A percentile compares a stretch with the other conserved stretches of the same genome.
Evolutionary conservation across 305 asterid genomes (phyloP).

Genomic region (Andrographis paniculata): DNA sequence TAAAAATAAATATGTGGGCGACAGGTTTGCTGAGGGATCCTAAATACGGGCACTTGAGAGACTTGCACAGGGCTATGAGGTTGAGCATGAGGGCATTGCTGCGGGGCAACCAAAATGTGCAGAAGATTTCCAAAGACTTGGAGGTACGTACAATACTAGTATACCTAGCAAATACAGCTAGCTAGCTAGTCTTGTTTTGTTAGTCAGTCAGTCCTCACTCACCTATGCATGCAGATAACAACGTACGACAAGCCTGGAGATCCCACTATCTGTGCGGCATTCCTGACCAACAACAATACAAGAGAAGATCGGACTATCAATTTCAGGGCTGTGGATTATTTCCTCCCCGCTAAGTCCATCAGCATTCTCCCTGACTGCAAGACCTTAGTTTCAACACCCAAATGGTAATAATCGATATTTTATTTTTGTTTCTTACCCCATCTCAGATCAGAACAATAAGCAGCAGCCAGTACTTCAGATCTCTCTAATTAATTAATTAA

Average conservation of each 20-base stretch:
- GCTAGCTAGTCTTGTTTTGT: no score
- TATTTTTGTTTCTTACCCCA: no score
- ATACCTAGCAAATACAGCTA: no score
- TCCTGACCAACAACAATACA: conserved; percentile 61
- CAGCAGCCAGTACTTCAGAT: not conserved
- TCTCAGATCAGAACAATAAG: no score
- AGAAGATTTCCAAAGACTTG: conserved; percentile 27
- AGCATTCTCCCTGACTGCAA: conserved; percentile 94
- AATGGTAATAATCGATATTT: conserved; percentile 26
- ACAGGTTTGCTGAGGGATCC: conserved; percentile 82
- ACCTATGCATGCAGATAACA: conserved; percentile 47
- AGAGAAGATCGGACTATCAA: conserved; percentile 24
- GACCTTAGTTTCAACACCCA: conserved; percentile 73
- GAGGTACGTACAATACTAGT: no score
- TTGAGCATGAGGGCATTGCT: conserved; percentile 69
- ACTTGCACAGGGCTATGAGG: conserved; percentile 70
- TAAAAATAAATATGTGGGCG: no score
- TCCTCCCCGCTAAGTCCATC: conserved; percentile 53
- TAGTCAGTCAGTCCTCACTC: no score
- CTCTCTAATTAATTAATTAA: not conserved
- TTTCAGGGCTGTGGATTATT: conserved; percentile 56
- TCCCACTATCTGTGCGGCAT: conserved; percentile 51
- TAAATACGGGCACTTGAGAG: conserved; percentile 75
- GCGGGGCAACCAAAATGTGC: conserved; percentile 49
- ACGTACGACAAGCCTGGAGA: conserved; percentile 38